Evolutionary conservation across 768 basidiomycete genomes (phyloP), one percentile per base, ranked within the genome.

Genomic region (Artomyces pyxidatus): DNA sequence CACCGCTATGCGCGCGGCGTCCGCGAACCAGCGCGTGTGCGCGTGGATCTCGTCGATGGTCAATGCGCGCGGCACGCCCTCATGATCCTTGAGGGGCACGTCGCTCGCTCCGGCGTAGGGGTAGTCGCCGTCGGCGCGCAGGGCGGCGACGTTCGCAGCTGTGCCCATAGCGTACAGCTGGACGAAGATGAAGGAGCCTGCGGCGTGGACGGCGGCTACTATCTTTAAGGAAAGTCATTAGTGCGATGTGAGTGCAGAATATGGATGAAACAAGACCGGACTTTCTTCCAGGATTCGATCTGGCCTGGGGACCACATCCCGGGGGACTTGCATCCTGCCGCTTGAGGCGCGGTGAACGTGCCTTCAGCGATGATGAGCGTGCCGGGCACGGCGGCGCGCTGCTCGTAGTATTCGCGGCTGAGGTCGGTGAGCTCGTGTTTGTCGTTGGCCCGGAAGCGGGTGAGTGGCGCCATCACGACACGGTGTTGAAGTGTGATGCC

Each of bases 131-230:
- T 46, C 45, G 2, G 45, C 35, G 6, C 12, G n/a, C 17, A 60
- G 45, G 9, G 54, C 47, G 6, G 39, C 35, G 7, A 49, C 17
- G 25, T 40, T 25, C 12, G 57, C 52, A 1, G 58, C 49, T 21
- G 66, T 60, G 7, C 71, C 71, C 17, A 70, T 48, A 1, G 68
- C 69, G 40, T 68, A 71, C 21, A 68, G 58, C 54, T 73, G 71
- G n/a, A 60, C 11, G 51, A 58, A 65, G 50, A 71, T 64, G 54
- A 60, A 60, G 0, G 59, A 63, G 3, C 61, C 62, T 44, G 65
- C 62, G 4, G 60, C 59, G 59, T 70, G 69, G 3, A 68, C 67
- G 1, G 59, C 59, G 21, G 65, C 63, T 32, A 61, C 64, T 16
- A 71, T 56, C 58, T 61, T 14, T 6, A 22, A 44, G 21, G 17